A percentile compares a stretch with the other conserved stretches of the same genome.
Conservation (phyloP, 164 flowering plant species). For the Paratinospora sagittata region DNA sequence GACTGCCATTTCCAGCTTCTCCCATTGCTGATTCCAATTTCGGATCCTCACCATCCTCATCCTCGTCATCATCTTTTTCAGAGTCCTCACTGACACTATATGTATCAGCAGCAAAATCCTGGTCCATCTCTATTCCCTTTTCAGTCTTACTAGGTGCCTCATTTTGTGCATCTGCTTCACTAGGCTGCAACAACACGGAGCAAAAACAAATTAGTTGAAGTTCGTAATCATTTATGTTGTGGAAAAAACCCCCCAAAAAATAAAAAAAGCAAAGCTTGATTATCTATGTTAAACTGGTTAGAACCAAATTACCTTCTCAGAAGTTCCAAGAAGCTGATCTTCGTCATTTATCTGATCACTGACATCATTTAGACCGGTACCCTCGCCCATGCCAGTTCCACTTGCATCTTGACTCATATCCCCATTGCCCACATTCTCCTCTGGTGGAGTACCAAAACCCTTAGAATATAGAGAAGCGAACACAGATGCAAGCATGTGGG, state of each 20-base stretch:
- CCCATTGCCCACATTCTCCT: constrained; percentile 42
- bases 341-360: constrained; percentile 86
- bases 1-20: constrained; percentile 48
- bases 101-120: constrained; percentile 65
- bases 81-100: constrained; percentile 74
- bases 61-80: constrained; percentile 45
- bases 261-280: not conserved
- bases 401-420: constrained; percentile 44
- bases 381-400: constrained; percentile 99
- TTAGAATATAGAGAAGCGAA: constrained; percentile 55
- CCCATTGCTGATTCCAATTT: constrained; percentile 70
- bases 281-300: not conserved
- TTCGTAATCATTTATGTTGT: not conserved
- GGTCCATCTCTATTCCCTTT: constrained; percentile 86
- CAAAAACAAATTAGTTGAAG: not conserved
- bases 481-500: constrained; percentile 55
- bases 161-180: constrained; percentile 37
- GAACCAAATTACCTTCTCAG: constrained; percentile 45
- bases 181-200: constrained; percentile 31
- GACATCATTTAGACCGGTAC: constrained; percentile 77
- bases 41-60: constrained; percentile 41
- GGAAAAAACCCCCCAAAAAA: not conserved
- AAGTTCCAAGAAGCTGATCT: constrained; percentile 80
- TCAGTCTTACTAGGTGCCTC: constrained; percentile 52
- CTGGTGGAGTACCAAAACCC: constrained; percentile 59